Conservation (phyloP, 805 yeast genomes). For the Ogataea minuta region DNA sequence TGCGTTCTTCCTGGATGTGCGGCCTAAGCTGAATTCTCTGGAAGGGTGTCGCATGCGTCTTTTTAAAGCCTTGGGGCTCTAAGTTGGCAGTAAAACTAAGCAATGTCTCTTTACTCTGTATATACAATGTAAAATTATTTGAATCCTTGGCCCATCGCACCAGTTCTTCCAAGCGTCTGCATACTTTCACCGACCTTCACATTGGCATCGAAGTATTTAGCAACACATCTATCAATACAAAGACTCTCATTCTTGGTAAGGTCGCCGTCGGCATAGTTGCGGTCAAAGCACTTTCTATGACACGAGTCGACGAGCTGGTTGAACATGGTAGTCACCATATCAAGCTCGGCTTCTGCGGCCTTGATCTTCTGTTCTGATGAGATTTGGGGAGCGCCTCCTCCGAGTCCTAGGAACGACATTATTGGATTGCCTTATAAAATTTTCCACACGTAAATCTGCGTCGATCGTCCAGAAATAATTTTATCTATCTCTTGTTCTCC, state of each 20-base stretch:
- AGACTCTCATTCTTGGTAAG: conserved; percentile 76
- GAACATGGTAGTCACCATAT: conserved; percentile 97
- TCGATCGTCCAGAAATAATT: conserved; percentile 6
- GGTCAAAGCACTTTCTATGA: conserved; percentile 78
- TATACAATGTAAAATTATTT: conserved; percentile 12
- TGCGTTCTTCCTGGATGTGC: conserved; percentile 75
- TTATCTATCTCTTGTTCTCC: conserved; percentile 1
- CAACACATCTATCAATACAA: conserved; percentile 93
- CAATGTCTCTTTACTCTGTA: conserved; percentile 8
- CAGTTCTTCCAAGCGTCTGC: conserved; percentile 39
- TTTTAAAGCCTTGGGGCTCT: conserved; percentile 55
- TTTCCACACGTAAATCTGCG: conserved; percentile 7
- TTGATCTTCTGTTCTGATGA: conserved; percentile 72
- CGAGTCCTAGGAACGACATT: conserved; percentile 76
- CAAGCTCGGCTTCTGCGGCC: conserved; percentile 96
- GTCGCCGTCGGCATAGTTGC: conserved; percentile 66
- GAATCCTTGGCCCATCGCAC: conserved; percentile 28
- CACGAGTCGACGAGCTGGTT: conserved; percentile 86
- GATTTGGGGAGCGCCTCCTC: conserved; percentile 70
- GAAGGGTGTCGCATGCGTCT: conserved; percentile 80
- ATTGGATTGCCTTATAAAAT: conserved; percentile 11
- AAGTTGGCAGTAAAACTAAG: not conserved
- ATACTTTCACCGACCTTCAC: conserved; percentile 84
- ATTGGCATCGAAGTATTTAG: conserved; percentile 91
- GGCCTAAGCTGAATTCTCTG: conserved; percentile 81